Base-by-base conservation (phyloP, 192 early-diverging fungal genomes). In the Linnemannia exigua region DNA sequence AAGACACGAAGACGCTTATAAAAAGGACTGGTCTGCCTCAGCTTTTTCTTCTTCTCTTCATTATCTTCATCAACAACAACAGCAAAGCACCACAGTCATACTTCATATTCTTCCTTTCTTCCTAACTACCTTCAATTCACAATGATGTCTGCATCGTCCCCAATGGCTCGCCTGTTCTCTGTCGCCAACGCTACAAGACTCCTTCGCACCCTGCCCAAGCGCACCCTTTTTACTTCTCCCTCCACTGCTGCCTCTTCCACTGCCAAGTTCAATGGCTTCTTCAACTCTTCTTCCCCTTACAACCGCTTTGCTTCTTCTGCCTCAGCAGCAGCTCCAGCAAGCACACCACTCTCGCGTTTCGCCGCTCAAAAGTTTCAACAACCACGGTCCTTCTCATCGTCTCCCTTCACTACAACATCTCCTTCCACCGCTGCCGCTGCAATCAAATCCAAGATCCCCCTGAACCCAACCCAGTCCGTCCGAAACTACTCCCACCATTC, bases 151-250 rank as follows among this genome's bases (percentile, higher is more conserved):
- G 28, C 61, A 28, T 70, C 72, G 41, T 58, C 28, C 25, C 72
- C 61, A 68, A 37, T 73, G 17, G 46, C 72, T 3, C 80, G 80
- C 16, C n/a, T 82, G 6, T 16, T 81, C 33, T 82, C 74, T 22
- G 69, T 82, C 54, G 54, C 63, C 69, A 82, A 82, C 36, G 80
- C 80, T 12, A 51, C 74, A 20, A 48, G 48, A 37, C 68, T 82
- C 36, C 41, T 75, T 33, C 74, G 70, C 15, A 41, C 80, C 22
- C 20, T 76, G 15, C 69, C 80, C 1, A 70, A 74, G 12, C 74
- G 74, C 11, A 41, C 80, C n/a, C n/a, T n/a, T 3, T 72, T 82
- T 28, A 36, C 80, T 67, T 71, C 41, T 44, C 41, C 68, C 38
- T 31, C 70, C 31, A 25, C 80, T 20, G 2, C 67, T 11, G 51